Percentiles rank a stretch among this genome's conserved stretches.
Conservation (phyloP, 345 rosid genomes). For the Sonneratia alba region DNA sequence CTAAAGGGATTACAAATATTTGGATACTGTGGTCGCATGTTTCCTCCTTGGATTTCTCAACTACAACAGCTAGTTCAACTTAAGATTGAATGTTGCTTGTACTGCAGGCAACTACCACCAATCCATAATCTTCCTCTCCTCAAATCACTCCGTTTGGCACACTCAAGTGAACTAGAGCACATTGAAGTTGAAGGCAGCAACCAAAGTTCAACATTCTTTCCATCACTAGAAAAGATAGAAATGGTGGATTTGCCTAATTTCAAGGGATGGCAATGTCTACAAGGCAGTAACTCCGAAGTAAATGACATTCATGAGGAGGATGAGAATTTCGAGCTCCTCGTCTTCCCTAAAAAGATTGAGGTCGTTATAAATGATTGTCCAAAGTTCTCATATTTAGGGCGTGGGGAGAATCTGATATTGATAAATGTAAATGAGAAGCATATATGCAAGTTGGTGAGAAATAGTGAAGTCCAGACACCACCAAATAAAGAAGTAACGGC, state of each 20-base stretch:
- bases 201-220: neutral
- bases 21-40: neutral
- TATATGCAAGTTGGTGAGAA: no score
- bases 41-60: neutral
- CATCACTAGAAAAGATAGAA: neutral
- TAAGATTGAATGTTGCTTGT: neutral
- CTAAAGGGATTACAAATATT: neutral
- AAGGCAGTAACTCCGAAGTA: no score
- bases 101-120: neutral
- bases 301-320: neutral
- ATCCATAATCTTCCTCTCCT: neutral
- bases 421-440: no score
- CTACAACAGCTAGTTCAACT: neutral
- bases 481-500: no score
- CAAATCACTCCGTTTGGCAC: neutral
- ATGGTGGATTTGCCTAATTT: neutral
- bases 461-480: neutral
- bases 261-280: neutral
- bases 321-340: neutral
- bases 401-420: no score
- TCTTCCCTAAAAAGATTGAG: neutral
- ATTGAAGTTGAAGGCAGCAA: neutral
- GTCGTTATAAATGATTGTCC: neutral
- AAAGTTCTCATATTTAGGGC: neutral
- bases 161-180: neutral